Base-by-base conservation (phyloP, 2,329 filamentous ascomycete genomes). In the Monosporascus sp. region DNA sequence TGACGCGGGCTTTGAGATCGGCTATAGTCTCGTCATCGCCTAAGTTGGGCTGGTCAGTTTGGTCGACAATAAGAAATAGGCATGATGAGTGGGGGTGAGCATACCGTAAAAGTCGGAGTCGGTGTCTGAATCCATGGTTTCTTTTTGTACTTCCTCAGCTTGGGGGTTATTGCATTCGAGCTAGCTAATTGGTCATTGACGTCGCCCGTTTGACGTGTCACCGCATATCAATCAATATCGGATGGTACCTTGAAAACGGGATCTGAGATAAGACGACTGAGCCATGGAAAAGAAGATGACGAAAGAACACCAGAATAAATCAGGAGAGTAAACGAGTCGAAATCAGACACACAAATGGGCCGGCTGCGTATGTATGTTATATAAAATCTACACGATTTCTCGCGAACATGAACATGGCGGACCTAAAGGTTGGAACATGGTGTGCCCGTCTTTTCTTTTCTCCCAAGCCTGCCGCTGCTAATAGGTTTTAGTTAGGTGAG, bases 81-180 rank as follows among this genome's bases (percentile, higher is more conserved):
- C 7, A 14, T 5, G 39, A 25, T 25, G 43, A 22, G 24, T 20
- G 20, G 17, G 14, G 24, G 25, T 46, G 22, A n/a, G 36, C 15
- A 37, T 51, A 50, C 46, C 38, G 38, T 53, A 47, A 25, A 46
- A 47, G 20, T 50, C 41, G 25, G 45, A 53, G 38, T 49, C 46
- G 35, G 36, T 38, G 20, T 43, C 43, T 11, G 37, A 20, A 17
- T 51, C 39, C 49, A 51, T 51, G 5, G 6, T 24, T 44, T 15
- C 41, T 25, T 44, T 44, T 17, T n/a, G n/a, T 6, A 20, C 22
- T 44, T 14, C 17, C 39, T 24, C 39, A 43, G 39, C 39, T 43
- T 20, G 15, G 9, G 31, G 9, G 31, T 35, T 2, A 9, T 24
- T 24, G 20, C 18, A 14, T n/a, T 11, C 24, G 22, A 14, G 17